Evolutionary conservation across 129 eudicot species (phyloP), one percentile per base, ranked within the genome.

Genomic region (Chrysanthemum makinoi): DNA sequence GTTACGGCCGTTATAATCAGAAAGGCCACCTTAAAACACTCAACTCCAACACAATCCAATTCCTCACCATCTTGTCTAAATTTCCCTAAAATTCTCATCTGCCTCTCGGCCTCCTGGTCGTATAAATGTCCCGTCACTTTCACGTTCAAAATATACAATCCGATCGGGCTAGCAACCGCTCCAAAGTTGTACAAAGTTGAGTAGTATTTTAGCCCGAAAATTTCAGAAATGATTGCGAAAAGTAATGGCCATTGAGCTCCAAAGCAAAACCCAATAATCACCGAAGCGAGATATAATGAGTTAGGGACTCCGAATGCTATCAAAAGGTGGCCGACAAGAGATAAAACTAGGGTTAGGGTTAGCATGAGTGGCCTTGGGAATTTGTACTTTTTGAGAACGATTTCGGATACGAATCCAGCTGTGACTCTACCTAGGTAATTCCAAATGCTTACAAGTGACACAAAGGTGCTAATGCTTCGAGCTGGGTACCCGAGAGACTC

Each of bases 161-260:
- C 97, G 6, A 91, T 73, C 35, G 97, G 97, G 68, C 97, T 91
- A 0, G 97, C 97, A 64, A 91, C 92, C 1, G 95, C 70, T 35
- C 97, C 97, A 10, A 91, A 88, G 62, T 91, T 91, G 81, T 88
- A 91, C 68, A 91, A 71, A 14, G 97, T 91, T 4, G 97, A 88
- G 81, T 88, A 91, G 52, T 91, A 91, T 65, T 91, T 91, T 7
- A 91, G 85, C 43, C 97, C 97, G 19, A 88, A 91, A 11, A 91
- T 80, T 75, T 91, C 97, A 2, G 97, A 91, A 10, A 91, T 91
- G 57, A 91, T 91, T 4, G 95, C 96, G 69, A 88, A 91, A 13
- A 91, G 97, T 56, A 88, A 72, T n/a, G 97, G 97, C 97, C 97
- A 91, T 70, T 91, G 97, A 1, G 97, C 97, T 1, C 97, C 97